phyloP scores from a whole-genome alignment of 2,329 filamentous ascomycete species.

The Aspergillus eucalypticola region DNA sequence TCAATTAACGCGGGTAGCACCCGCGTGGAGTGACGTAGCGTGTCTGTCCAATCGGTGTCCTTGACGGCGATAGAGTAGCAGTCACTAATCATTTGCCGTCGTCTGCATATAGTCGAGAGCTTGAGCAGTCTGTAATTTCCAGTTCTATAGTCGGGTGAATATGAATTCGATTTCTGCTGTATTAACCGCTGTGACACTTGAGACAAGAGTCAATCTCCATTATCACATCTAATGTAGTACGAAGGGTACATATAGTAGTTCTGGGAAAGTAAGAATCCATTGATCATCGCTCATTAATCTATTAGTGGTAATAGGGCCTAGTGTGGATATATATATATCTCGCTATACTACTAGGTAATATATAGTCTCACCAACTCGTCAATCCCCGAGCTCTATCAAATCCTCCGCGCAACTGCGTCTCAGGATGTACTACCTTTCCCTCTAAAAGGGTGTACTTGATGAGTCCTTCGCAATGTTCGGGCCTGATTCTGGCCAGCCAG shows the following conservation, averaged over 20 bases:
- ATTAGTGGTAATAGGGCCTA: neutral
- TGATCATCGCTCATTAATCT: neutral
- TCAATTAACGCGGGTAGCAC: constrained; percentile 30
- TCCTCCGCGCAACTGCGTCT: constrained; percentile 76
- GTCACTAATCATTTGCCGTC: too few species aligned
- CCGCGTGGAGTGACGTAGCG: constrained; percentile 27
- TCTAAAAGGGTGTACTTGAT: constrained; percentile 81
- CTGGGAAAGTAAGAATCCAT: neutral
- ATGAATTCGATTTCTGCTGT: too few species aligned
- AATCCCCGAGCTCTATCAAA: constrained; percentile 75
- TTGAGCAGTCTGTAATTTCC: neutral
- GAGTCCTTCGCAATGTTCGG: constrained; percentile 86
- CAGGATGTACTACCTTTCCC: constrained; percentile 87
- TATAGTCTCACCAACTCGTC: constrained; percentile 57
- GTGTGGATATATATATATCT: neutral
- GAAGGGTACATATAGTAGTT: too few species aligned
- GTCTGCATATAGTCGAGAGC: neutral
- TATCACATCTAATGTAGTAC: too few species aligned
- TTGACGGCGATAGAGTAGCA: neutral
- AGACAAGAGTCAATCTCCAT: too few species aligned
- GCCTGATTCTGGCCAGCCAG: constrained; percentile 82
- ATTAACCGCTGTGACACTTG: too few species aligned
- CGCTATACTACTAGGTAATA: neutral
- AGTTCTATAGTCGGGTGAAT: too few species aligned
- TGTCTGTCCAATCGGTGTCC: constrained; percentile 2